Conservation (phyloP, 2,329 filamentous ascomycete genomes). For the Stemphylium vesicarium region DNA sequence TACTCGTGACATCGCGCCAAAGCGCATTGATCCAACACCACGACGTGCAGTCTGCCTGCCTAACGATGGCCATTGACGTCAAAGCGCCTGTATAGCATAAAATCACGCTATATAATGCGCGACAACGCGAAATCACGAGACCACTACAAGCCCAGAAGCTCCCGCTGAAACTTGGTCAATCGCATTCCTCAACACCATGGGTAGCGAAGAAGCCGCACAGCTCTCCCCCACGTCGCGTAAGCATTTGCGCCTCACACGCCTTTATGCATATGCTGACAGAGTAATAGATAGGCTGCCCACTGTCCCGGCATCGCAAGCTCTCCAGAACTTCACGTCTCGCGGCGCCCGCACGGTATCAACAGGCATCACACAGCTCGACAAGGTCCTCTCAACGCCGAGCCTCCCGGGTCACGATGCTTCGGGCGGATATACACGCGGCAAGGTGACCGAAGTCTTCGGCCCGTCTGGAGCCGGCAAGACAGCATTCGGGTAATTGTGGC, state of each 20-base stretch:
- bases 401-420: slow-evolving; percentile 28
- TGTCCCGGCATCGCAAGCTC: slow-evolving; percentile 74
- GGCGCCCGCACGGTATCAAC: slow-evolving; percentile 56
- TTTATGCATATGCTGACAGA: slow-evolving; percentile 20
- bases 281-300: slow-evolving; percentile 74
- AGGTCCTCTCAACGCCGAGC: slow-evolving; percentile 41
- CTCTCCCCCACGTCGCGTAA: slow-evolving; percentile 49
- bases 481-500: slow-evolving; percentile 70
- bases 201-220: slow-evolving; percentile 33
- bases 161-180: slow-evolving; percentile 6
- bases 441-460: slow-evolving; percentile 86
- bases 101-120: slow-evolving; percentile 26
- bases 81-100: slow-evolving; percentile 4
- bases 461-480: slow-evolving; percentile 88
- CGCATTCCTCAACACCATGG: slow-evolving; percentile 31
- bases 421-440: slow-evolving; percentile 72
- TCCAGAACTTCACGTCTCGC: slow-evolving; percentile 65
- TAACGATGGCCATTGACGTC: neutral
- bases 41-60: neutral
- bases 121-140: slow-evolving; percentile 31
- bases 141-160: slow-evolving; percentile 5
- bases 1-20: slow-evolving; percentile 30
- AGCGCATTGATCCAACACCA: slow-evolving; percentile 16
- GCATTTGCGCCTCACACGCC: slow-evolving; percentile 15
- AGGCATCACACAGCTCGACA: slow-evolving; percentile 58